Conservation (phyloP, 345 rosid genomes). For the Dovyalis caffra region DNA sequence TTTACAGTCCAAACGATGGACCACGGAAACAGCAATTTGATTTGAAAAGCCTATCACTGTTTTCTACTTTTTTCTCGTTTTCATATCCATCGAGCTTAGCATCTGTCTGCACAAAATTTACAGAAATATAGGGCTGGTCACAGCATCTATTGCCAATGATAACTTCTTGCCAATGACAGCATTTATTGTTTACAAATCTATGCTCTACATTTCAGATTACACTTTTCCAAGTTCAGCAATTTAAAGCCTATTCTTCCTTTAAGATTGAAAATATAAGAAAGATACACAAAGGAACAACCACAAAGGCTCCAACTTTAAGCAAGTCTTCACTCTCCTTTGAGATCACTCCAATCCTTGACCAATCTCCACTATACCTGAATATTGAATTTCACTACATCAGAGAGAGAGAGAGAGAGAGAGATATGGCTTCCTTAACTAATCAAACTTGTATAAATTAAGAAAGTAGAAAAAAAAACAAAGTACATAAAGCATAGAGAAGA, state of each 20-base stretch:
- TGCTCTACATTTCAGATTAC: background rate
- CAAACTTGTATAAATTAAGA: background rate
- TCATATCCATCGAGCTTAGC: no score
- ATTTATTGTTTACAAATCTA: no score
- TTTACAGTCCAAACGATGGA: no score
- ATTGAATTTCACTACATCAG: background rate
- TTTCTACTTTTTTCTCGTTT: no score
- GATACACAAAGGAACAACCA: constrained; percentile 67
- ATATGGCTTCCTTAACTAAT: background rate
- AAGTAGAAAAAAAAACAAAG: no score
- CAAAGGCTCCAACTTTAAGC: constrained; percentile 64
- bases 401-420: background rate
- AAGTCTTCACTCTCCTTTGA: constrained; percentile 63
- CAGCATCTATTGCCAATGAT: no score
- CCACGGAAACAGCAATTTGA: no score
- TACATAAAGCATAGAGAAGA: no score
- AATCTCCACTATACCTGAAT: constrained; percentile 81
- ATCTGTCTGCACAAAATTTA: no score
- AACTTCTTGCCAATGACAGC: no score
- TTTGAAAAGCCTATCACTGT: no score
- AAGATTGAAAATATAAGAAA: constrained; percentile 45
- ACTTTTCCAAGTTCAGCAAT: background rate
- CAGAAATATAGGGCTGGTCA: no score
- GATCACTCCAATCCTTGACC: constrained; percentile 92
- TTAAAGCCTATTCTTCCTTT: constrained; percentile 30